Base-by-base conservation (phyloP, 495 filamentous ascomycete species). In the Aspergillus affinis region DNA sequence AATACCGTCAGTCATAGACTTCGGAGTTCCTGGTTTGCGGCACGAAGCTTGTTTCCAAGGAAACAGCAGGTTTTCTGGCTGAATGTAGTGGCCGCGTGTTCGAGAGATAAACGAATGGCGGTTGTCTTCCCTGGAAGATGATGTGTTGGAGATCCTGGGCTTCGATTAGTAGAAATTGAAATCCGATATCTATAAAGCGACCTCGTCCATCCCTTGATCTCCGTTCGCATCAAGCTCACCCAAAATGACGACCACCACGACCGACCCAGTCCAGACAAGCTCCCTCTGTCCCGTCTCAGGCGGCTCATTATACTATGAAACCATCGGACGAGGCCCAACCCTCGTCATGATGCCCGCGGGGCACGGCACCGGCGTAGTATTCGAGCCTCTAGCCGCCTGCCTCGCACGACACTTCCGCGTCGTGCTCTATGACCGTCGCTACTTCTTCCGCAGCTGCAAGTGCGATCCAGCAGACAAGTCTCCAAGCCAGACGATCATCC, bases 341-440 rank as follows among this genome's bases (percentile, higher is more conserved):
- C 29, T 63, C 21, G 21, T 63, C n/a, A 32, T 58, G 7, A 59
- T 63, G 7, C 51, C 61, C 1, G 51, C 54, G 2, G 51, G 45
- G 6, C 36, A 54, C 45, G 61, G 61, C 3, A 59, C 61, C 10
- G 51, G 46, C 1, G 17, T 47, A 4, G 12, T 63, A 13, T 59
- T 52, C 27, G 32, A 56, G n/a, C 32, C 51, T 26, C 41, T 59
- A 6, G 61, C 61, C 4, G 46, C 46, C 1, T 18, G 12, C 5
- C 56, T 63, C 20, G 44, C 61, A 12, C 32, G 41, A 1, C 50
- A 57, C 1, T 64, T 52, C 13, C n/a, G 19, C 48, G 57, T 60
- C 19, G 46, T 56, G 6, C 27, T 54, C 15, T 64, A 64, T 15
- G 57, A 60, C 50, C 57, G 61, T 9, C 57, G 61, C 12, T 57